Percentiles rank a stretch among this genome's conserved stretches.
These are phyloP conservation scores for Apiotrichum gamsii DNA, from an alignment of 1,284 basidiomycete genomes.

Conservation along the genomic window DNA sequence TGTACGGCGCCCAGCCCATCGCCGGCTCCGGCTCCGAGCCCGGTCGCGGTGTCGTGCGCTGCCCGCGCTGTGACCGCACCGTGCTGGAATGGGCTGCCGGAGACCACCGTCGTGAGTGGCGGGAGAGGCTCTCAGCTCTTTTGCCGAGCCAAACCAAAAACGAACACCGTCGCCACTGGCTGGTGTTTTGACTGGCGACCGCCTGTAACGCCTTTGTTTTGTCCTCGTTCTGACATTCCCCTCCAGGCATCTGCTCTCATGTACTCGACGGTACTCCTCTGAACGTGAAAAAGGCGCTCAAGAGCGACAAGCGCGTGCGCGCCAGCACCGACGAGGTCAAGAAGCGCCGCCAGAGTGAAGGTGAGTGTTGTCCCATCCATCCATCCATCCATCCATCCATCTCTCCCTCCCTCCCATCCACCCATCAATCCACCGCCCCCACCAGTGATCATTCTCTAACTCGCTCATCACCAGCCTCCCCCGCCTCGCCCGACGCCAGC, in stretches of 20 bases:
- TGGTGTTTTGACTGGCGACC: no score
- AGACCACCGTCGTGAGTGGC: constrained; percentile 64
- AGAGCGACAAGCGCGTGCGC: constrained; percentile 53
- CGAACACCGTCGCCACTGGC: no score
- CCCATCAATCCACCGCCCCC: no score
- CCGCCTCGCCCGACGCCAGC: constrained; percentile 13
- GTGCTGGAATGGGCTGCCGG: constrained; percentile 65
- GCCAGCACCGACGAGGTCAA: constrained; percentile 19
- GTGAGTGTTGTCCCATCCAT: constrained; percentile 18
- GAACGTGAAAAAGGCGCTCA: constrained; percentile 53
- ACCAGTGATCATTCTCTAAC: background rate
- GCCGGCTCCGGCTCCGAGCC: constrained; percentile 43
- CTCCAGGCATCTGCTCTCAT: constrained; percentile 59
- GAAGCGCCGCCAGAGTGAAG: constrained; percentile 37
- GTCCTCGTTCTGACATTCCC: background rate
- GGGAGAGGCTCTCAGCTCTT: no score
- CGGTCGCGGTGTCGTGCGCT: constrained; percentile 66
- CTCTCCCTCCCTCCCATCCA: background rate
- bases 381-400: background rate
- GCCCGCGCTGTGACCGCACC: constrained; percentile 69
- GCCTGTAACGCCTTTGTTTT: background rate
- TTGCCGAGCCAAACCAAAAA: no score
- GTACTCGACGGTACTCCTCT: constrained; percentile 52
- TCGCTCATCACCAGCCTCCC: background rate
- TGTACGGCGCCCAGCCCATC: constrained; percentile 70